Evolutionary conservation across 1,284 basidiomycete species (phyloP), one percentile per base, ranked within the genome.

Genomic region (Stereum hirsutum): DNA sequence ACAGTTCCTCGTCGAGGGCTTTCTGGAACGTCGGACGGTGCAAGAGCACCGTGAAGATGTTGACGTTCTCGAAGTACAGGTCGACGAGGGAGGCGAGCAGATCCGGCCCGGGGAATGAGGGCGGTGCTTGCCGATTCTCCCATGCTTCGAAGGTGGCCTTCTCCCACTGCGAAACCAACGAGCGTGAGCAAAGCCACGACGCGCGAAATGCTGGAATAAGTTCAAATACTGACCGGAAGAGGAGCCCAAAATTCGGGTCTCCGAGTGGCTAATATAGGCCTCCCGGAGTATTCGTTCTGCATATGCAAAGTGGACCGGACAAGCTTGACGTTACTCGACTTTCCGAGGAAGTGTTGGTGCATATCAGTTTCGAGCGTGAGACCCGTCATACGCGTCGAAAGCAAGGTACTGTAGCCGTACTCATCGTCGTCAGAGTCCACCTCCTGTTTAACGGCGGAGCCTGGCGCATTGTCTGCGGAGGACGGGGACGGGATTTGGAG

Each of bases 1-100:
- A 80, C 19, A 81, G 56, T 2, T 73, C 70, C 7, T 75, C 69
- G n/a, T 59, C 59, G 34, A 87, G 61, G 34, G 72, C 65, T n/a
- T 64, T 61, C 47, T 86, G 75, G 51, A 94, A 91, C 21, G 78
- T 80, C 2, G 78, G 78, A 0, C 79, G 76, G 56, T 94, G 90
- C 3, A 95, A 63, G n/a, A 93, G 64, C 4, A 89, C 87, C 23
- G 76, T 61, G 50, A 78, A 70, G 2, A 61, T 53, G 56, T 91
- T 88, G 50, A 76, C 58, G 38, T 75, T 56, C 1, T 53, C 50
- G 55, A 93, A 94, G 57, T 82, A 93, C 6, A 77, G 64, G 20
- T 82, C 73, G 49, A 91, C 68, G 23, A 95, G 73, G 1, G 54
- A 54, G 1, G 55, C 50, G 11, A 81, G 70, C 6, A 94, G 66